phyloP scores from a whole-genome alignment of 345 rosid species.

The Durio zibethinus region DNA sequence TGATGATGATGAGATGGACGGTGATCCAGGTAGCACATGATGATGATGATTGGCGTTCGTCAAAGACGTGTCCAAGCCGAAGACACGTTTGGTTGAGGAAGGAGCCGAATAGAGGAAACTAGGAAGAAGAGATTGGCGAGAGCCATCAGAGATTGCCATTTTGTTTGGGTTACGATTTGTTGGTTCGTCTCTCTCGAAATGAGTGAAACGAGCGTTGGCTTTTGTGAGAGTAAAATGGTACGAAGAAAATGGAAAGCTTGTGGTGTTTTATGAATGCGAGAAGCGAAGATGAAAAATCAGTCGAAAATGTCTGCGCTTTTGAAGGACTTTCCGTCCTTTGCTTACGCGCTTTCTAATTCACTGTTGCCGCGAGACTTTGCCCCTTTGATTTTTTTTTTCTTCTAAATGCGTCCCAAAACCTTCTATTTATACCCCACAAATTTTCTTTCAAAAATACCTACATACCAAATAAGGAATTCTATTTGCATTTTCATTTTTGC shows the following conservation, averaged over 20 bases:
- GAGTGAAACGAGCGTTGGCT: neutral
- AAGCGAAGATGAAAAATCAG: neutral
- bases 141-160: slow-evolving; percentile 41
- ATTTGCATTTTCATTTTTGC: too few relatives aligned
- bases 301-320: neutral
- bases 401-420: too few relatives aligned
- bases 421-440: too few relatives aligned
- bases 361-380: neutral
- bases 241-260: slow-evolving; percentile 15
- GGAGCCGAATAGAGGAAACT: slow-evolving; percentile 58
- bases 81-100: slow-evolving; percentile 24
- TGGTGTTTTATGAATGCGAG: neutral
- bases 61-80: slow-evolving; percentile 25
- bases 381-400: neutral
- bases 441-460: too few relatives aligned
- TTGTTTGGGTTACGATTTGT: neutral
- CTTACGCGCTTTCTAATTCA: neutral
- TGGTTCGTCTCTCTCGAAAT: neutral
- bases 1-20: slow-evolving; percentile 11
- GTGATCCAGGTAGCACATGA: slow-evolving; percentile 5
- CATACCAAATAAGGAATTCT: too few relatives aligned
- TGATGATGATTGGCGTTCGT: slow-evolving; percentile 19
- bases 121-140: slow-evolving; percentile 62
- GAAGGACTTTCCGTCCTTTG: neutral
- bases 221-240: neutral